Conservation (phyloP, 768 basidiomycete genomes). For the Cystofilobasidium ferigula region DNA sequence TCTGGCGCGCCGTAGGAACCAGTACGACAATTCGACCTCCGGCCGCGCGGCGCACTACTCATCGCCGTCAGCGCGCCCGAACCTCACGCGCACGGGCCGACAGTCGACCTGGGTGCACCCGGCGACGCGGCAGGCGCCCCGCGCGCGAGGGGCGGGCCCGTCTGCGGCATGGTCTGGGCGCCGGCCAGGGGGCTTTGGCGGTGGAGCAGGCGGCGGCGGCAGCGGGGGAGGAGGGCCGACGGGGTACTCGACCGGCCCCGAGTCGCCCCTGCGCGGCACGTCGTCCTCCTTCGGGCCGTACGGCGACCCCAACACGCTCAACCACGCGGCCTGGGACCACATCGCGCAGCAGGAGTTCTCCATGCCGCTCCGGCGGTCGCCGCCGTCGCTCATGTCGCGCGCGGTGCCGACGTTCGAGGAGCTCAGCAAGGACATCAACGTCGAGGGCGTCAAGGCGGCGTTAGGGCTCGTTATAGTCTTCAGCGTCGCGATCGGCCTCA, state of each 20-base stretch:
- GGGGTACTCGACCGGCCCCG: neutral
- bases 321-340: conserved; percentile 2
- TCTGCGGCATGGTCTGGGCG: neutral
- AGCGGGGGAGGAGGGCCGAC: too few species aligned
- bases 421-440: neutral
- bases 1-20: neutral
- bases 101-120: conserved; percentile 24
- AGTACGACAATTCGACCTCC: conserved; percentile 17
- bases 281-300: neutral
- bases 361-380: neutral
- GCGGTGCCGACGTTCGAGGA: neutral
- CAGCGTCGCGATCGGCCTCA: neutral
- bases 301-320: neutral
- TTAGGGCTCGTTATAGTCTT: neutral
- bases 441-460: neutral
- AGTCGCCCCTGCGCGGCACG: neutral
- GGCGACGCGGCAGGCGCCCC: conserved; percentile 18
- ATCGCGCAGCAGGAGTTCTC: neutral
- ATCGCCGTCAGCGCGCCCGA: neutral
- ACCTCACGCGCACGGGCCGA: conserved; percentile 14
- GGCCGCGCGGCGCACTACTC: neutral
- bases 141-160: conserved; percentile 4
- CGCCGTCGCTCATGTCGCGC: neutral
- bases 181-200: neutral
- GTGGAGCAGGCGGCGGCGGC: too few species aligned